phyloP scores from a whole-genome alignment of 2,329 filamentous ascomycete species.

The Colletotrichum lupini region DNA sequence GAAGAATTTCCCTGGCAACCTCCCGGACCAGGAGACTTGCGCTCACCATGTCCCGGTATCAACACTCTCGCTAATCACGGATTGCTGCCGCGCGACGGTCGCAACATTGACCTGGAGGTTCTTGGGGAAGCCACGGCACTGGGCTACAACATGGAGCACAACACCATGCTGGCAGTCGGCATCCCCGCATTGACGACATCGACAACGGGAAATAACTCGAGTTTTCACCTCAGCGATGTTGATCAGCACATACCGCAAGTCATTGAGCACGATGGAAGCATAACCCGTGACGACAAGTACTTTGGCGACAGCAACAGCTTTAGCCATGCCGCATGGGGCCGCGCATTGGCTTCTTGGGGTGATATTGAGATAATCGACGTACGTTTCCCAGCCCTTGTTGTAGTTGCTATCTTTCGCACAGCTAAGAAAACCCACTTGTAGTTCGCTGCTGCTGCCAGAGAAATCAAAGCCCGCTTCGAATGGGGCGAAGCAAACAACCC shows the following conservation, averaged over 20 bases:
- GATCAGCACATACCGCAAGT: conserved; percentile 40
- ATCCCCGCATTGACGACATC: conserved; percentile 38
- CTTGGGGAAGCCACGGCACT: conserved; percentile 18
- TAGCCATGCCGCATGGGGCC: conserved; percentile 40
- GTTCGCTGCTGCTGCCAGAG: conserved; percentile 40
- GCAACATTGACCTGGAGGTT: conserved; percentile 8
- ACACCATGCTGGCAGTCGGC: conserved; percentile 26
- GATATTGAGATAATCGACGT: conserved; percentile 11
- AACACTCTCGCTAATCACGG: conserved; percentile 40
- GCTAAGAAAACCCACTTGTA: background rate
- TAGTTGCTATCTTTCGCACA: background rate
- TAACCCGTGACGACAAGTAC: conserved; percentile 42
- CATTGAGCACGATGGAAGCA: conserved; percentile 47
- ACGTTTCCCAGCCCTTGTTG: background rate
- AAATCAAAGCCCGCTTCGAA: conserved; percentile 40
- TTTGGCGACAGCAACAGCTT: conserved; percentile 46
- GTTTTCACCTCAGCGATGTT: conserved; percentile 43
- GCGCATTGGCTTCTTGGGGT: conserved; percentile 23
- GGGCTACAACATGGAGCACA: conserved; percentile 29
- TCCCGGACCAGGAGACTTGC: conserved; percentile 3
- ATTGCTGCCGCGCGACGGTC: conserved; percentile 32
- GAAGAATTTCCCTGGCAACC: conserved; percentile 9
- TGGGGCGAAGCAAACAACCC: conserved; percentile 39
- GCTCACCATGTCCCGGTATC: conserved; percentile 39
- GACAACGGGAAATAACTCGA: conserved; percentile 40